phyloP scores from a whole-genome alignment of 371 early-diverging fungal species.

The Apophysomyces variabilis region DNA sequence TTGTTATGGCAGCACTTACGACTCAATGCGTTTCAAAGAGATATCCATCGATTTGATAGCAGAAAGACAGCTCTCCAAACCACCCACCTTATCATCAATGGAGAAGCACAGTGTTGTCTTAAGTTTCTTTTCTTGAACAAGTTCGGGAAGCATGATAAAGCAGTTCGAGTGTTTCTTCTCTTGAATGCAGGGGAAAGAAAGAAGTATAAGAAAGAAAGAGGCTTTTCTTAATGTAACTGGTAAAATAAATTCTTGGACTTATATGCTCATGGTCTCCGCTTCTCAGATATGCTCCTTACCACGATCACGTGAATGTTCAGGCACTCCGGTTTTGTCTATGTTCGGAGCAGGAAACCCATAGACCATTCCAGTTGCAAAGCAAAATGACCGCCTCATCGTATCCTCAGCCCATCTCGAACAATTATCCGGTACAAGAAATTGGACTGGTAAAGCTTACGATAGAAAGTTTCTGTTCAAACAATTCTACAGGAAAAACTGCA shows the following conservation, averaged over 20 bases:
- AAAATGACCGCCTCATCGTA: not conserved
- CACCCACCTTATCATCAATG: conserved; percentile 85
- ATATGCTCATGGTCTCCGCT: not conserved
- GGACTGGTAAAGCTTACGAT: too few species aligned
- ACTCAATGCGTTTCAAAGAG: conserved; percentile 92
- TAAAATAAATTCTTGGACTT: not conserved
- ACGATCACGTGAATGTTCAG: not conserved
- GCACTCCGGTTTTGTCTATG: too few species aligned
- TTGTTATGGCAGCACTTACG: conserved; percentile 45
- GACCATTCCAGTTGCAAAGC: too few species aligned
- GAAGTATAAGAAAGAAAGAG: conserved; percentile 1
- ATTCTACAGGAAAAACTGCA: too few species aligned
- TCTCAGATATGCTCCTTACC: not conserved
- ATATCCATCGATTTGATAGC: conserved; percentile 76
- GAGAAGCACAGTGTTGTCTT: conserved; percentile 79
- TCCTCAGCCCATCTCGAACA: not conserved
- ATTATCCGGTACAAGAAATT: too few species aligned
- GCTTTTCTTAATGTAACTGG: not conserved
- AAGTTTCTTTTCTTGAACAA: conserved; percentile 10
- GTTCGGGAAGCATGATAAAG: conserved; percentile 20
- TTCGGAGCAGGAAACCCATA: too few species aligned
- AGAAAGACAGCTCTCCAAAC: conserved; percentile 82
- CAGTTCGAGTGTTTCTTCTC: not conserved
- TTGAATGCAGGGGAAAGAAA: not conserved
- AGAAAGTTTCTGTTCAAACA: too few species aligned